These are phyloP conservation scores for Lyophyllum semitale DNA, from an alignment of 768 basidiomycete species.

Conservation along the genomic window DNA sequence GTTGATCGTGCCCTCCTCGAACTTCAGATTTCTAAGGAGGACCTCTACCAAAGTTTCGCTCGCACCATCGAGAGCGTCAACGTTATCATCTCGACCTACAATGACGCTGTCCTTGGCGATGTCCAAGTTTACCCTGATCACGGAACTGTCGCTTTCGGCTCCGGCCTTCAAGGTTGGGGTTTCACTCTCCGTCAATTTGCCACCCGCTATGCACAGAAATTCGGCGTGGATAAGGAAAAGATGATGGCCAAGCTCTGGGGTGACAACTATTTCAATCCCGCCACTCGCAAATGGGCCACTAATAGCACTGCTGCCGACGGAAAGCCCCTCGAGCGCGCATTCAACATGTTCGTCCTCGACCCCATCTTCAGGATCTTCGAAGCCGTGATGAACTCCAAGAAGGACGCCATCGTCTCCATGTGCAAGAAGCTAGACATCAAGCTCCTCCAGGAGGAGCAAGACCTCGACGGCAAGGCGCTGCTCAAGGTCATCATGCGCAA, in stretches of 20 bases:
- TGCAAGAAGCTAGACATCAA: conserved; percentile 96
- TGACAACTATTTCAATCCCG: conserved; percentile 98
- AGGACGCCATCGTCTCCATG: conserved; percentile 79
- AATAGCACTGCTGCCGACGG: conserved; percentile 74
- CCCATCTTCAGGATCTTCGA: conserved; percentile 99
- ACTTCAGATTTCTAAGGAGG: conserved; percentile 95
- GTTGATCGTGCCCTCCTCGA: conserved; percentile 99
- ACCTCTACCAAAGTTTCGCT: conserved; percentile 95
- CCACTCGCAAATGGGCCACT: conserved; percentile 96
- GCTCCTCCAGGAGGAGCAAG: conserved; percentile 84
- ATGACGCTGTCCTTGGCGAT: conserved; percentile 92
- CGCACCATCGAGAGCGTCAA: conserved; percentile 98
- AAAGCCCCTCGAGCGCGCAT: conserved; percentile 92
- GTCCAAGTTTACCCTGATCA: conserved; percentile 98
- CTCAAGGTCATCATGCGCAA: no score
- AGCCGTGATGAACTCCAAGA: conserved; percentile 99
- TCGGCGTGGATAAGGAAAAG: conserved; percentile 98
- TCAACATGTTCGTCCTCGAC: conserved; percentile 98
- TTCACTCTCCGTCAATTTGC: conserved; percentile 99
- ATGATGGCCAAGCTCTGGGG: conserved; percentile 99
- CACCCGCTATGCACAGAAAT: conserved; percentile 92
- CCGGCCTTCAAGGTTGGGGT: conserved; percentile 99
- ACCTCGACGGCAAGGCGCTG: conserved; percentile 92
- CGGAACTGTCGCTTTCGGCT: conserved; percentile 98
- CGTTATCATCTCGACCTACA: conserved; percentile 97